Evolutionary conservation across 2,329 filamentous ascomycete species (phyloP), one percentile per base, ranked within the genome.

Genomic region (Neobulgaria alba): DNA sequence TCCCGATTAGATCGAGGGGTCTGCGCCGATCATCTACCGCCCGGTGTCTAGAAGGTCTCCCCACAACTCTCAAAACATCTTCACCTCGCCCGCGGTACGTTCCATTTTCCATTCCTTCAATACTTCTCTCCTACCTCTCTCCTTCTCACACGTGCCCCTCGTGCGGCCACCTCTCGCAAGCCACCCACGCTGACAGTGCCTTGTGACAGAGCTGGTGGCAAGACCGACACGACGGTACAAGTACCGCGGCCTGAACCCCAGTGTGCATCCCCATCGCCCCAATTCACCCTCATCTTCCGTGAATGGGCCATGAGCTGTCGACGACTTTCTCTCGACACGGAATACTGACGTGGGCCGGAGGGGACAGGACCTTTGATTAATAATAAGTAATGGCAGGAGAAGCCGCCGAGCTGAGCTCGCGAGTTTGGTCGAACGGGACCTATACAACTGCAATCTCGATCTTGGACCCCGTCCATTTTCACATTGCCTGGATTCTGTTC

Each of bases 401-500:
- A 38, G 44, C 23, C 21, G 32, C 47, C 32, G 49, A 49, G 45
- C 47, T 48, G 48, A 51, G 50, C 53, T 50, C 43, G 36, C 23
- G 23, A 12, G 23, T 26, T 12, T 26, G 23, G 23, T 26, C 23
- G 23, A 26, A 26, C 12, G 23, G 23, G 7, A 26, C 23, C 7
- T 26, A 26, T 26, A 26, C 45, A 4, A 36, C 37, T 21, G 41
- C 46, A 34, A 32, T 39, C 4, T 37, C 31, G n/a, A 44, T 61
- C 18, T 41, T 61, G 32, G 47, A 57, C 14, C 31, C 51, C n/a
- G 46, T 57, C 4, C 59, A 60, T 29, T 61, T 59, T 57, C 64
- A 71, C 51, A 83, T 77, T 50, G 79, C 81, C 10, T 73, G 82
- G 53, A 59, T 80, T 42, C 65, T 85, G 44, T 67, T 84, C 39